phyloP scores from a whole-genome alignment of 768 basidiomycete species.

The Ramaria rubella region DNA sequence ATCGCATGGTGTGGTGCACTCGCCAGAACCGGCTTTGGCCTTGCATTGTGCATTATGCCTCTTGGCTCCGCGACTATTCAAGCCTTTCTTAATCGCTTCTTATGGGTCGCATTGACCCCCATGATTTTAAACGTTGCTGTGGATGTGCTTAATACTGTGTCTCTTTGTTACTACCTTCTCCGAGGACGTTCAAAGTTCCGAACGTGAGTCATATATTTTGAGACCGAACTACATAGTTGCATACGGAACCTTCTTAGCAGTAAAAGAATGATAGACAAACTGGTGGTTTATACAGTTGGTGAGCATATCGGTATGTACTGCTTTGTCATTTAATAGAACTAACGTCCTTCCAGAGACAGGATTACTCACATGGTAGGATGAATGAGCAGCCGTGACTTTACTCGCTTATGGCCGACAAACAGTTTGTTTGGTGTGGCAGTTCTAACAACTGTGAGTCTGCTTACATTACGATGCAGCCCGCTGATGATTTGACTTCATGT shows the following conservation, averaged over 20 bases:
- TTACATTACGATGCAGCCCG: neutral
- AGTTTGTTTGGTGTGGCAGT: slow-evolving; percentile 1
- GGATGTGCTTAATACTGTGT: neutral
- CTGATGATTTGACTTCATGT: neutral
- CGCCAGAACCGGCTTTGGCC: neutral
- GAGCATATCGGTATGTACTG: neutral
- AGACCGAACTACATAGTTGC: neutral
- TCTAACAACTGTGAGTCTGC: neutral
- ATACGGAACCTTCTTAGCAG: neutral
- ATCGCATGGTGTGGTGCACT: slow-evolving; percentile 3
- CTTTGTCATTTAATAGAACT: neutral
- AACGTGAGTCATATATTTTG: neutral
- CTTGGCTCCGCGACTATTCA: neutral
- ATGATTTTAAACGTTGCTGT: neutral
- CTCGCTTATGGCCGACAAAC: neutral
- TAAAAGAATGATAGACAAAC: neutral
- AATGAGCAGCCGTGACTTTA: neutral
- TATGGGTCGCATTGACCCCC: neutral
- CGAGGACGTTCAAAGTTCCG: neutral
- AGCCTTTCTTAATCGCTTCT: neutral
- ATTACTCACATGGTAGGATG: neutral
- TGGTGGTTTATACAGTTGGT: slow-evolving; percentile 1
- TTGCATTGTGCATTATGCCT: neutral
- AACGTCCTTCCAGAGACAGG: neutral
- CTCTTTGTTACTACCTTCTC: neutral